A percentile compares a stretch with the other conserved stretches of the same genome.
Evolutionary conservation across 1,284 basidiomycete genomes (phyloP).

Genomic region (Tetrapyrgos nigripes): DNA sequence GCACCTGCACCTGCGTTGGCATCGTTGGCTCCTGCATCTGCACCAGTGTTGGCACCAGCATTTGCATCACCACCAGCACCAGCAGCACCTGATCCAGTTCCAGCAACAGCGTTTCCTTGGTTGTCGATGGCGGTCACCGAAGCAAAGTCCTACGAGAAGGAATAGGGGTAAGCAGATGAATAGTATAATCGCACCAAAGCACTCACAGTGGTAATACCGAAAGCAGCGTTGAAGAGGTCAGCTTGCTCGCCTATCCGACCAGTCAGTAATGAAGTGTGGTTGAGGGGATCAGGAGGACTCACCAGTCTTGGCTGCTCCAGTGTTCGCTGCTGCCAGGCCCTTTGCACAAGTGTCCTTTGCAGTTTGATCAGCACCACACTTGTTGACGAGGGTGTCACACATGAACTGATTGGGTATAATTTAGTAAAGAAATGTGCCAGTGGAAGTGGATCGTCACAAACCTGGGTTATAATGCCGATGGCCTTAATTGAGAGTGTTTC

Average conservation of each 20-base stretch:
- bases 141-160: slow-evolving; percentile 34
- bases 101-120: slow-evolving; percentile 37
- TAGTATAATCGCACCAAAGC: neutral
- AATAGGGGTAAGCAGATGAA: neutral
- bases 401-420: too few species aligned
- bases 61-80: slow-evolving; percentile 15
- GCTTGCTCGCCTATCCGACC: too few species aligned
- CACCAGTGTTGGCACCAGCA: slow-evolving; percentile 13
- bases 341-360: slow-evolving; percentile 49
- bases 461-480: slow-evolving; percentile 62
- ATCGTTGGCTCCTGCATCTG: slow-evolving; percentile 3
- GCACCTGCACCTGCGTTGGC: slow-evolving; percentile 15
- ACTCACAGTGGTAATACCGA: slow-evolving; percentile 46
- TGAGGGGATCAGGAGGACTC: too few species aligned
- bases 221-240: slow-evolving; percentile 56
- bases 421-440: too few species aligned
- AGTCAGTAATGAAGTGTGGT: too few species aligned
- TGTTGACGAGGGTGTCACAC: slow-evolving; percentile 49
- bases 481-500: too few species aligned
- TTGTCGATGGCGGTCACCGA: slow-evolving; percentile 38
- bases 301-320: slow-evolving; percentile 45
- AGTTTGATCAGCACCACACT: slow-evolving; percentile 49
- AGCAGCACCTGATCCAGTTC: slow-evolving; percentile 22
- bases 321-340: slow-evolving; percentile 45
- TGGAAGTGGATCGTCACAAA: too few species aligned